Evolutionary conservation across 805 yeast species (phyloP), one percentile per base, ranked within the genome.

Genomic region (Candida glaebosa): DNA sequence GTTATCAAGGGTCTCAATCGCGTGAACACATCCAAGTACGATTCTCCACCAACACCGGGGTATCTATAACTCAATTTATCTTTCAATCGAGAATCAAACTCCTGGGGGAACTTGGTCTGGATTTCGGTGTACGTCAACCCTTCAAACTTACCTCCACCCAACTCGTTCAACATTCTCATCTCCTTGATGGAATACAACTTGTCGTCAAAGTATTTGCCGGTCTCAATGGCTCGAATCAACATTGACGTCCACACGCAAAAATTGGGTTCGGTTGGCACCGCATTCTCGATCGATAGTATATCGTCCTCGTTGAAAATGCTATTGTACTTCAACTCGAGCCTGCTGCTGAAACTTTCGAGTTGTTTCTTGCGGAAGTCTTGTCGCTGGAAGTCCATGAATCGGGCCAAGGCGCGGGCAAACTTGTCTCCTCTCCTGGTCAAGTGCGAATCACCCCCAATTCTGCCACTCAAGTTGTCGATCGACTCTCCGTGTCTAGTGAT

Each of bases 11-110:
- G 95, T 45, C 95, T 74, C 42, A 91, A 72, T 47, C 99, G 73
- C 50, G 89, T 87, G 55, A 93, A 84, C 9, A 93, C 99, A 63
- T 91, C 98, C 51, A 91, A 66, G 53, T 91, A 91, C 0, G 96
- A 86, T 62, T 91, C 99, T 14, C 99, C 99, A 5, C 98, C 97
- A 38, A 88, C 86, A 3, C 99, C 99, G 1, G 98, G 99, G 57
- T 91, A 91, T 45, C 99, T 71, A 62, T 91, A 91, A 14, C 83
- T 71, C 52, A 91, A 71, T 62, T 91, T 91, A 61, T 88, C 84
- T 32, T 73, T 69, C 50, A 87, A 64, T 44, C 98, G 76, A 14
- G 88, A 76, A 32, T 76, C 78, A 57, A 83, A 91, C 60, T 91
- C 98, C 28, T 76, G 76, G 0, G 97, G 96, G 53, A 73, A 78